These are phyloP conservation scores for Pittosporum tobira DNA, from an alignment of 129 eudicot genomes.

Conservation along the genomic window DNA sequence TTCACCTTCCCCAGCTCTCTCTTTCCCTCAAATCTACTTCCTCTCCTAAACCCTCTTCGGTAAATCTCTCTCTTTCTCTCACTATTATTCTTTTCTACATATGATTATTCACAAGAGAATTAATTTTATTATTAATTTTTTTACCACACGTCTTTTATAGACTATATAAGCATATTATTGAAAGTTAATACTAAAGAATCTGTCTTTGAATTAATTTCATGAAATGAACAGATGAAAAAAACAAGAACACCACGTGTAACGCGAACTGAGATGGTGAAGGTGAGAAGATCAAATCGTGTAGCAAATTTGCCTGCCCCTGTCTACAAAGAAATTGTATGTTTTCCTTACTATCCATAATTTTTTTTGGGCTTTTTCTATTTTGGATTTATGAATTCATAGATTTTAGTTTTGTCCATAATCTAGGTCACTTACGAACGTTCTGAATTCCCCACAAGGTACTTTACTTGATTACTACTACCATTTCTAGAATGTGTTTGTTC, in stretches of 20 bases:
- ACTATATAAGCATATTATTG: too few species aligned
- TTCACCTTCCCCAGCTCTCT: conserved; percentile 69
- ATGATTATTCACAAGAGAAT: too few species aligned
- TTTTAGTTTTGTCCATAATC: conserved; percentile 2
- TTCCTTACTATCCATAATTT: background rate
- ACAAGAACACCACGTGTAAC: too few species aligned
- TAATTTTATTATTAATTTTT: too few species aligned
- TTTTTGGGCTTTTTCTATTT: background rate
- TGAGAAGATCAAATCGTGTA: conserved; percentile 74
- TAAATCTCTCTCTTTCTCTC: conserved; percentile 8
- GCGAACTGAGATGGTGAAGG: conserved; percentile 61
- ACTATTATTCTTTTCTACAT: too few species aligned
- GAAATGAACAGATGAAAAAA: conserved; percentile 52
- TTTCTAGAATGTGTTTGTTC: background rate
- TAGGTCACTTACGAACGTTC: conserved; percentile 48
- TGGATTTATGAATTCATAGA: background rate
- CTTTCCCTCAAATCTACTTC: conserved; percentile 45
- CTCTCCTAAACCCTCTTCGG: too few species aligned
- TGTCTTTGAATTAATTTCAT: background rate
- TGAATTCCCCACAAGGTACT: conserved; percentile 43
- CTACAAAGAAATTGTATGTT: conserved; percentile 49
- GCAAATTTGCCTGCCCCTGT: conserved; percentile 64
- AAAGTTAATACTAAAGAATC: too few species aligned
- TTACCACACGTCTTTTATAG: too few species aligned
- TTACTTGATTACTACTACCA: background rate